Conservation (phyloP, 139 green algal genomes). For the Coelastrella sp. region DNA sequence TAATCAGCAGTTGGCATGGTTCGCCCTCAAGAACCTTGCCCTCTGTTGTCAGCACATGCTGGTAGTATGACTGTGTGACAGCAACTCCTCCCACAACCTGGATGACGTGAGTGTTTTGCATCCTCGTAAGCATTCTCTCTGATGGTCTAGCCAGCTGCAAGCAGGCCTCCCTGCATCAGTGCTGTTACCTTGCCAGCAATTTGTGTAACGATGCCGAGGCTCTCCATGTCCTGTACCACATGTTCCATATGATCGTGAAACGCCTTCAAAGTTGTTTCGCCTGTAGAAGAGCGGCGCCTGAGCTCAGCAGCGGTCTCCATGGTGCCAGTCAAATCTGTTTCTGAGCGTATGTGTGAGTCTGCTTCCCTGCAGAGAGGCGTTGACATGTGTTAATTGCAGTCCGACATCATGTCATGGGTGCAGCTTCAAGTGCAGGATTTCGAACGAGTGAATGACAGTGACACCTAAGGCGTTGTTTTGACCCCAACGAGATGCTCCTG, state of each 20-base stretch:
- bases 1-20: slow-evolving; percentile 44
- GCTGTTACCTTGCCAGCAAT: slow-evolving; percentile 30
- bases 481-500: no score
- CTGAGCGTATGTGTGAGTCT: no score
- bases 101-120: not conserved
- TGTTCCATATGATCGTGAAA: slow-evolving; percentile 8
- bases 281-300: not conserved
- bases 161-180: not conserved
- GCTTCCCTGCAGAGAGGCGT: no score
- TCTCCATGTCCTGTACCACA: slow-evolving; percentile 22
- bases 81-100: slow-evolving; percentile 48
- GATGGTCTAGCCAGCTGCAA: not conserved
- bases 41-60: slow-evolving; percentile 31
- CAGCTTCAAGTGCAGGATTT: no score
- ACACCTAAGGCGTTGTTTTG: no score
- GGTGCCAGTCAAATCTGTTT: not conserved
- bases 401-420: no score
- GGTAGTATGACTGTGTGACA: slow-evolving; percentile 44
- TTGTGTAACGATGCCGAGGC: slow-evolving; percentile 40
- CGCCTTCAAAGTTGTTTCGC: not conserved
- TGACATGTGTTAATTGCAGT: no score
- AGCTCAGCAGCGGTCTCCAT: not conserved
- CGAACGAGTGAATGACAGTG: no score
- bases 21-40: slow-evolving; percentile 6
- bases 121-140: no score